These are phyloP conservation scores for Pseudogymnoascus sp. DNA, from an alignment of 2,329 filamentous ascomycete species.

Conservation along the genomic window DNA sequence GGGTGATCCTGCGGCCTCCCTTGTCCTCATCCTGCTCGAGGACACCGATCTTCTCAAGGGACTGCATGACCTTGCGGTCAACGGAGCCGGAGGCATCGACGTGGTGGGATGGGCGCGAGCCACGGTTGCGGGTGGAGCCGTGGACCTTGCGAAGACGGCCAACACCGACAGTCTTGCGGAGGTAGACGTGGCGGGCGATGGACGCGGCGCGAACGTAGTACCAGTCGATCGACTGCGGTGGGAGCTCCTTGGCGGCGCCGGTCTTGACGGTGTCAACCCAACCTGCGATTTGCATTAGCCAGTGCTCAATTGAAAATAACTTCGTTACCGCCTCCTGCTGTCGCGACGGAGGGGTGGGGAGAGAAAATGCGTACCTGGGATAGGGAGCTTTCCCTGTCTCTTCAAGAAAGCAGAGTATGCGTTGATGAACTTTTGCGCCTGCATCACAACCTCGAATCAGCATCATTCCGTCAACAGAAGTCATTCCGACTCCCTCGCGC, in stretches of 20 bases:
- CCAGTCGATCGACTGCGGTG: slow-evolving; percentile 98
- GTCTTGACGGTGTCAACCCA: slow-evolving; percentile 99
- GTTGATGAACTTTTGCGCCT: slow-evolving; percentile 85
- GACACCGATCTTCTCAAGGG: slow-evolving; percentile 98
- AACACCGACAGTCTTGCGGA: slow-evolving; percentile 98
- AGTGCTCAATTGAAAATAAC: neutral
- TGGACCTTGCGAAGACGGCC: slow-evolving; percentile 95
- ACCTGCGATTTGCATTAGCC: slow-evolving; percentile 45
- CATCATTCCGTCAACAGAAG: slow-evolving; percentile 68
- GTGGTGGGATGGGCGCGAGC: slow-evolving; percentile 84
- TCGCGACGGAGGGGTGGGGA: neutral
- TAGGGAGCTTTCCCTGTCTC: slow-evolving; percentile 87
- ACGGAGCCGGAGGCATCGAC: slow-evolving; percentile 91
- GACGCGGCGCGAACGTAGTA: slow-evolving; percentile 86
- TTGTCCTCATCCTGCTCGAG: slow-evolving; percentile 97
- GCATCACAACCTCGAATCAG: slow-evolving; percentile 48
- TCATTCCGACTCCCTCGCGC: slow-evolving; percentile 67
- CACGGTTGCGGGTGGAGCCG: slow-evolving; percentile 96
- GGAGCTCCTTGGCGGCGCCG: slow-evolving; percentile 91
- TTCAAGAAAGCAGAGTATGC: slow-evolving; percentile 86
- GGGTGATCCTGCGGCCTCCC: slow-evolving; percentile 96
- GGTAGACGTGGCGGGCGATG: slow-evolving; percentile 96
- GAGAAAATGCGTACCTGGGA: slow-evolving; percentile 63
- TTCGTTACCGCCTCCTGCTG: neutral
- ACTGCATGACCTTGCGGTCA: slow-evolving; percentile 95